These are phyloP conservation scores for Maudiozyma barnettii DNA, from an alignment of 805 yeast species.

Conservation along the genomic window DNA sequence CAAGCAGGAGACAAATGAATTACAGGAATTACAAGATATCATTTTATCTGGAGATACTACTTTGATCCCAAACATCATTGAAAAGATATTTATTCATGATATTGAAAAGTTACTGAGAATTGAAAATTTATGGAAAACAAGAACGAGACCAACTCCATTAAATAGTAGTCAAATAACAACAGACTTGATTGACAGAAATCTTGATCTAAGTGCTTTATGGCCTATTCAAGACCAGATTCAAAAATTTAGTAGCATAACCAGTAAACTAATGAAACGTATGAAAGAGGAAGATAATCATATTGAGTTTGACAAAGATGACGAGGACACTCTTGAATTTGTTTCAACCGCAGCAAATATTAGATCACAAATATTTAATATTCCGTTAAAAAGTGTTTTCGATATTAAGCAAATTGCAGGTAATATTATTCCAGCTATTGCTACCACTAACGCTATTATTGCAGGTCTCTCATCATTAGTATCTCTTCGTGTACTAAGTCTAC, in stretches of 20 bases:
- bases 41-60: conserved; percentile 25
- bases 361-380: conserved; percentile 60
- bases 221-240: conserved; percentile 49
- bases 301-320: conserved; percentile 90
- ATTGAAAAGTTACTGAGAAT: conserved; percentile 62
- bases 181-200: conserved; percentile 10
- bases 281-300: conserved; percentile 31
- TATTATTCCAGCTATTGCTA: conserved; percentile 96
- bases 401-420: conserved; percentile 94
- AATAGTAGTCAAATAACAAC: conserved; percentile 5
- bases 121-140: conserved; percentile 68
- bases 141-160: conserved; percentile 62
- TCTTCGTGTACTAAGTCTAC: conserved; percentile 38
- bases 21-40: conserved; percentile 40
- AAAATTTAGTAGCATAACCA: conserved; percentile 44
- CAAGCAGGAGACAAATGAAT: conserved; percentile 57
- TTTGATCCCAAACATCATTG: conserved; percentile 37
- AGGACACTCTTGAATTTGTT: conserved; percentile 81
- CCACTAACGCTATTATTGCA: conserved; percentile 91
- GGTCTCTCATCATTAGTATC: conserved; percentile 78
- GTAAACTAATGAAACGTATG: conserved; percentile 41
- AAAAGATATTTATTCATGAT: conserved; percentile 62
- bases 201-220: conserved; percentile 42
- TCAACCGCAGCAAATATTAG: conserved; percentile 77
- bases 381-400: conserved; percentile 68